A percentile compares a stretch with the other conserved stretches of the same genome.
phyloP scores from a whole-genome alignment of 305 asterid species.

The Solanum hybrid region DNA sequence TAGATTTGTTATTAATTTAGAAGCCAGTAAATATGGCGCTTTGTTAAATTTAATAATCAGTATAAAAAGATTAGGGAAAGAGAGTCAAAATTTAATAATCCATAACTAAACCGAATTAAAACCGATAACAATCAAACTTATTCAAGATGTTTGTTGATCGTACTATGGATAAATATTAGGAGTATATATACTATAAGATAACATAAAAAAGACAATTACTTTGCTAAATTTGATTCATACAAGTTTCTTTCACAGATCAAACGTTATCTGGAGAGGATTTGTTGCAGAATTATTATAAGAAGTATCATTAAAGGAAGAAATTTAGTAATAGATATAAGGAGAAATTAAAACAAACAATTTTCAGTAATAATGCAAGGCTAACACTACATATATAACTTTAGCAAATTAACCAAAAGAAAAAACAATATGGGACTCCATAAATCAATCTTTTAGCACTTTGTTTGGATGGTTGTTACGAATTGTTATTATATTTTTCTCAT shows the following conservation, averaged over 20 bases:
- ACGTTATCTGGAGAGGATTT: background rate
- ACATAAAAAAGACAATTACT: too few species aligned
- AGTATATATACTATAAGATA: background rate
- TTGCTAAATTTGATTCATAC: background rate
- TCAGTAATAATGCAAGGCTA: background rate
- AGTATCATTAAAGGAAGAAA: background rate
- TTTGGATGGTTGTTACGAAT: background rate
- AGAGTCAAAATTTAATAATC: too few species aligned
- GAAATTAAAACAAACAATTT: background rate
- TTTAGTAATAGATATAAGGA: background rate
- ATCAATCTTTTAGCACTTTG: background rate
- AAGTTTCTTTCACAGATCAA: background rate
- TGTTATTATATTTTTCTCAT: accelerated
- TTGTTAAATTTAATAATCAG: background rate
- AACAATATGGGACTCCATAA: background rate
- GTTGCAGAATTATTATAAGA: background rate
- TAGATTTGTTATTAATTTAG: too few species aligned
- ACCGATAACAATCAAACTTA: too few species aligned
- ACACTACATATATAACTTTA: background rate
- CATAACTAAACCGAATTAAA: too few species aligned
- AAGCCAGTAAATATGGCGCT: background rate
- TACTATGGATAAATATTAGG: background rate
- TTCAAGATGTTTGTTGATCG: background rate
- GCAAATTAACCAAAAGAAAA: background rate
- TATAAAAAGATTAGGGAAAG: background rate